A percentile compares a stretch with the other conserved stretches of the same genome.
Evolutionary conservation across 2,329 filamentous ascomycete genomes (phyloP).

Genomic region (Macrophomina phaseolina): DNA sequence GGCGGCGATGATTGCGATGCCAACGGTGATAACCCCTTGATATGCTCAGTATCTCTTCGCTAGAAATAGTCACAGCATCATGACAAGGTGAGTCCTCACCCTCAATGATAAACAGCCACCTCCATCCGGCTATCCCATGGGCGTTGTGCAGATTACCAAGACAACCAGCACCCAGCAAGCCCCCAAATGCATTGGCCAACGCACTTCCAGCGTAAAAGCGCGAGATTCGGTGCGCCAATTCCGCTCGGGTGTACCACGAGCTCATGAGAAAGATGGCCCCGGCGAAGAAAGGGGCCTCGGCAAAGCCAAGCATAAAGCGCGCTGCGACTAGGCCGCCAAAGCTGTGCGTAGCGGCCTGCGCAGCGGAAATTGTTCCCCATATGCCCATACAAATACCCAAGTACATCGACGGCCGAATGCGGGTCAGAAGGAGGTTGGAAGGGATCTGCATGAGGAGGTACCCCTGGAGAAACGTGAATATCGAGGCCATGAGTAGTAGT

Average conservation of each 20-base stretch:
- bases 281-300: conserved; percentile 51
- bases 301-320: conserved; percentile 56
- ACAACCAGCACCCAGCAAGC: conserved; percentile 30
- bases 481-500: too few species aligned
- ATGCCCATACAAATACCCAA: conserved; percentile 55
- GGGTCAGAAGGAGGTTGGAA: conserved; percentile 63
- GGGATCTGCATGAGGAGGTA: conserved; percentile 68
- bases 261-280: conserved; percentile 32
- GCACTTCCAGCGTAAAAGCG: conserved; percentile 29
- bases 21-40: conserved; percentile 26
- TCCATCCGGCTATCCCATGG: conserved; percentile 29
- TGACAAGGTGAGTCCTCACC: neutral
- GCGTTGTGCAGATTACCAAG: conserved; percentile 29
- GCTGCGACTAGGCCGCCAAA: conserved; percentile 53
- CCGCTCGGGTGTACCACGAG: conserved; percentile 34
- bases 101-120: conserved; percentile 29
- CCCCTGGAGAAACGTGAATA: conserved; percentile 34
- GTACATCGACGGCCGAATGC: conserved; percentile 60
- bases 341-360: conserved; percentile 54
- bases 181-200: conserved; percentile 30
- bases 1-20: conserved; percentile 22
- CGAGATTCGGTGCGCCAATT: conserved; percentile 27
- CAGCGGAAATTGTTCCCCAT: conserved; percentile 49
- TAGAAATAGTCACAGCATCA: neutral
- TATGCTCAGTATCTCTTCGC: neutral